A percentile compares a stretch with the other conserved stretches of the same genome.
These are phyloP conservation scores for Yamadazyma membranifaciens DNA, from an alignment of 1,139 yeast genomes.

Conservation along the genomic window DNA sequence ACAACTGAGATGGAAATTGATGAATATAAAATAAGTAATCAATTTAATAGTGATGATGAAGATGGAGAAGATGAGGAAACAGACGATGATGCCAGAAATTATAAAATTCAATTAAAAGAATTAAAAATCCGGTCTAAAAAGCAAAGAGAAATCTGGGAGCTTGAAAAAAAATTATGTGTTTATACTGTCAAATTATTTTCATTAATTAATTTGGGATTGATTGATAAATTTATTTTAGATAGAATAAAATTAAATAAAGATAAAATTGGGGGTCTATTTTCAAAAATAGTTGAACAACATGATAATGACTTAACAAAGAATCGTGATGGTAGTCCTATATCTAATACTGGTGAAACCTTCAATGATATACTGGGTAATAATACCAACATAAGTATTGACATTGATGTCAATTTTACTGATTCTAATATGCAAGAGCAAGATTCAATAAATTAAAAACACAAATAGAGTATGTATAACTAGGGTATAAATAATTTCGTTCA, in stretches of 20 bases:
- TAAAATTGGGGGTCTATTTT: slow-evolving; percentile 44
- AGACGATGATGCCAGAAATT: slow-evolving; percentile 16
- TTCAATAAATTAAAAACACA: background rate
- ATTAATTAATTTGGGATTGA: slow-evolving; percentile 38
- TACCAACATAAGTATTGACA: slow-evolving; percentile 2
- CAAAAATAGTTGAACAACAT: slow-evolving; percentile 22
- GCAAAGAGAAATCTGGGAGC: slow-evolving; percentile 24
- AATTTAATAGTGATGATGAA: slow-evolving; percentile 15
- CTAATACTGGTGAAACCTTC: too few species aligned
- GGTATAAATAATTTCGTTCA: too few species aligned
- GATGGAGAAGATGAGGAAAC: slow-evolving; percentile 20
- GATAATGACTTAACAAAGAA: slow-evolving; percentile 3
- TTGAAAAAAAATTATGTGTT: slow-evolving; percentile 50
- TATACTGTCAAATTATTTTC: slow-evolving; percentile 50
- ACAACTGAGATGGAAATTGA: slow-evolving; percentile 1
- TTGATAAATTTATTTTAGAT: slow-evolving; percentile 25
- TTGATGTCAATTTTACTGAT: slow-evolving; percentile 5
- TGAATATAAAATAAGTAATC: slow-evolving; percentile 26
- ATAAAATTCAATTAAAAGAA: slow-evolving; percentile 8
- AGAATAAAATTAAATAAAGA: slow-evolving; percentile 50
- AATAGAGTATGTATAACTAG: background rate
- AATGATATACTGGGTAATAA: background rate
- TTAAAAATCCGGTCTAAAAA: slow-evolving; percentile 10
- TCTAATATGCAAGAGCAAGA: background rate
- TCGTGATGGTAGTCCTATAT: background rate